A percentile compares a stretch with the other conserved stretches of the same genome.
These are phyloP conservation scores for Coelastrella sp. DNA, from an alignment of 139 green algal genomes.

Conservation along the genomic window DNA sequence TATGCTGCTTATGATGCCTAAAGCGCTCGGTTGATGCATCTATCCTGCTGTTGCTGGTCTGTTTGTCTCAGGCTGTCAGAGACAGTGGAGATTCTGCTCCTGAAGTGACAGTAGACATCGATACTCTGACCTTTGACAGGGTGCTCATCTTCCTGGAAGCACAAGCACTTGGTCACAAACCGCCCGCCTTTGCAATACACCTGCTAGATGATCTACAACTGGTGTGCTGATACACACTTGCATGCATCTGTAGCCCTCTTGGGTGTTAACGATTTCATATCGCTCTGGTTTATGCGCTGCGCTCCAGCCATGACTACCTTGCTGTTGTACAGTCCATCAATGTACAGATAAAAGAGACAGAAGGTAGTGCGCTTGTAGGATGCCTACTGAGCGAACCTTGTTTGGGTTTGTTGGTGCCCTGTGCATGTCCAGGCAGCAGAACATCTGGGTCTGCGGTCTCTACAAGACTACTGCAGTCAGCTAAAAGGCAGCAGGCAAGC, in stretches of 20 bases:
- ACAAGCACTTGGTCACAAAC: slow-evolving; percentile 33
- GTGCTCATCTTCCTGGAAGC: slow-evolving; percentile 80
- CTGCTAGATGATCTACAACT: slow-evolving; percentile 50
- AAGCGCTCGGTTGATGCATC: background rate
- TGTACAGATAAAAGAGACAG: too few species aligned
- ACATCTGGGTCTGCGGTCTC: slow-evolving; percentile 59
- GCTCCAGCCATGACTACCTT: too few species aligned
- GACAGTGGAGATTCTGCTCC: slow-evolving; percentile 25
- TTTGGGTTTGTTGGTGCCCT: too few species aligned
- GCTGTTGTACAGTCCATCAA: too few species aligned
- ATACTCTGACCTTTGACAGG: slow-evolving; percentile 78
- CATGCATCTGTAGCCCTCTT: too few species aligned
- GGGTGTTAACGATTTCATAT: too few species aligned
- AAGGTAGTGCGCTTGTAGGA: too few species aligned
- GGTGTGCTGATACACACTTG: too few species aligned
- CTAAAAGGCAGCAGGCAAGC: slow-evolving; percentile 55
- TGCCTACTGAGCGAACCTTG: too few species aligned
- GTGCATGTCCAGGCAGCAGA: slow-evolving; percentile 59
- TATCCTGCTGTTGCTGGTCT: background rate
- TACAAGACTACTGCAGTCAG: slow-evolving; percentile 66
- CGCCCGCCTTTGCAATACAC: slow-evolving; percentile 65
- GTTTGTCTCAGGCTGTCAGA: slow-evolving; percentile 28
- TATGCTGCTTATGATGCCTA: too few species aligned
- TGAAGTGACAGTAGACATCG: slow-evolving; percentile 61
- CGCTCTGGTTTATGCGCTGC: too few species aligned